Base-by-base conservation (phyloP, 2,329 filamentous ascomycete genomes). In the Colletotrichum graminicola region DNA sequence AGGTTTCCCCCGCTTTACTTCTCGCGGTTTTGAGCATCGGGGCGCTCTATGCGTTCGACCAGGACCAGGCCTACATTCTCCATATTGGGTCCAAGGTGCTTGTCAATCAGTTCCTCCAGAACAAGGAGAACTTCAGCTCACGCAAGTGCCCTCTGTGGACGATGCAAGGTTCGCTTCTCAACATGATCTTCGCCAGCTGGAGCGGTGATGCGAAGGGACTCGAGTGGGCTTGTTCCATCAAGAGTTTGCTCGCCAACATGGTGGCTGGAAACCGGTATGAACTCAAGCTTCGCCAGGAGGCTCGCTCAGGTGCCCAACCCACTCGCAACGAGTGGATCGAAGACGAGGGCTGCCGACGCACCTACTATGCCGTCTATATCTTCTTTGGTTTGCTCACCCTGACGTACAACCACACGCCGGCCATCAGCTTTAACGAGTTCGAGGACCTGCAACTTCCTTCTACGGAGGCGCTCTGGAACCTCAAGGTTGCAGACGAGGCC, bases 171-270 rank as follows among this genome's bases (percentile, higher is more conserved):
- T 97, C 95, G 4, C 85, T 99, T 65, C 86, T 99, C 70, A 99
- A 99, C 86, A 98, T 98, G 96, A 92, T 98, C 75, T 98, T 99
- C 80, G 94, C 96, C 66, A 98, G 95, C 86, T 99, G 96, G 96
- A 98, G 96, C 80, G 96, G 96, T 77, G 96, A 98, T 78, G 93
- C 96, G 45, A 98, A 98, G 83, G 96, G 96, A 47, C 88, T 99
- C 3, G 96, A 99, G 82, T 99, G 96, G 96, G 95, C 96, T 45
- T 98, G 95, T 82, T 98, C 96, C 2, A 98, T 99, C 83, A 98
- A 98, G 89, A 97, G 94, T 85, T 87, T 98, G 49, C 89, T 99
- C 61, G 95, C 95, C 75, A 98, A 98, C 83, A 98, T 99, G 95
- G 96, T 99, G 68, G 94, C 95, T 70, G 96, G 96, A 71, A 98